phyloP scores from a whole-genome alignment of 2,329 filamentous ascomycete genomes.

The Phyllosticta citribraziliensis region DNA sequence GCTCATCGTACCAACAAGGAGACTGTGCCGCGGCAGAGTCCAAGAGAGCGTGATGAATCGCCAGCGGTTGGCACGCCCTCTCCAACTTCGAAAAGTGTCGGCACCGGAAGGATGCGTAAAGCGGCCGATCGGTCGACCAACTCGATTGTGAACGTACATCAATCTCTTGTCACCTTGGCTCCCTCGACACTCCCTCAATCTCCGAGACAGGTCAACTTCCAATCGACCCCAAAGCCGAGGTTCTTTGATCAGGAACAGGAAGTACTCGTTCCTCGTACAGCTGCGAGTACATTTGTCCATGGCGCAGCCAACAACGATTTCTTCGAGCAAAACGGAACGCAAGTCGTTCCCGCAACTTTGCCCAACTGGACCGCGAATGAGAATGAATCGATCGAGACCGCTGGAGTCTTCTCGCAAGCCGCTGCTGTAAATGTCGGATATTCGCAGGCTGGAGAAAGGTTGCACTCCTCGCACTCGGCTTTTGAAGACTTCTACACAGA shows the following conservation, averaged over 20 bases:
- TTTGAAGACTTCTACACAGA: background rate
- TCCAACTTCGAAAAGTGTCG: too few species aligned
- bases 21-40: too few species aligned
- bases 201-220: background rate
- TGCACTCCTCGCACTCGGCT: background rate
- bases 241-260: background rate
- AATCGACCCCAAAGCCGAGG: background rate
- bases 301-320: background rate
- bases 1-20: too few species aligned
- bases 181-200: background rate
- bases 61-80: too few species aligned
- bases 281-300: background rate
- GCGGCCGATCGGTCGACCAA: background rate
- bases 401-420: background rate
- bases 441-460: background rate
- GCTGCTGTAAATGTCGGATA: background rate
- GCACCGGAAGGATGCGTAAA: background rate
- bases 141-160: background rate
- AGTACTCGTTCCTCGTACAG: background rate
- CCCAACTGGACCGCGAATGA: background rate
- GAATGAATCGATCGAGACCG: background rate
- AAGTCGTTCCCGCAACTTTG: background rate
- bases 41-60: too few species aligned
- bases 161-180: background rate
- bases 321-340: background rate